Evolutionary conservation across 352 stramenopile genomes (phyloP).

Genomic region (Phytophthora megakarya): DNA sequence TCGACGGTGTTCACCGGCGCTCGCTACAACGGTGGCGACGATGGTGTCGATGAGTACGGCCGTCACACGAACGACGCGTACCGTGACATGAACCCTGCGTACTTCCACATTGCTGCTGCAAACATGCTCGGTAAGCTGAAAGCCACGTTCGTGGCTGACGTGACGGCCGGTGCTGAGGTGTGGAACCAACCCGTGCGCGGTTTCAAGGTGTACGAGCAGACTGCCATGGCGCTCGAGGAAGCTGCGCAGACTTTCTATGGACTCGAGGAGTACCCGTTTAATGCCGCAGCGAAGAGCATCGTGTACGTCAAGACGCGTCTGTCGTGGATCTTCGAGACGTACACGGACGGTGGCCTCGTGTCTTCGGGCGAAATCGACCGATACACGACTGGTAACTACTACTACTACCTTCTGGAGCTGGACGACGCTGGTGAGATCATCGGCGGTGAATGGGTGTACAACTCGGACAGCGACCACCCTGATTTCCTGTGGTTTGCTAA

Average conservation of each 20-base stretch:
- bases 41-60: conserved; percentile 47
- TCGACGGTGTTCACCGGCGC: conserved; percentile 47
- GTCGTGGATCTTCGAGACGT: conserved; percentile 49
- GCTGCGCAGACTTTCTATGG: conserved; percentile 43
- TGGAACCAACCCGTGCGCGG: conserved; percentile 67
- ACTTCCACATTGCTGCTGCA: conserved; percentile 53
- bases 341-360: conserved; percentile 44
- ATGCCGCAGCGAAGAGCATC: conserved; percentile 44
- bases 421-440: conserved; percentile 41
- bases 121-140: conserved; percentile 55
- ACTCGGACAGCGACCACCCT: conserved; percentile 38
- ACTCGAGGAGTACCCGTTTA: conserved; percentile 57
- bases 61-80: conserved; percentile 42
- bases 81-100: conserved; percentile 54
- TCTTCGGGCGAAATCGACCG: conserved; percentile 20
- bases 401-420: conserved; percentile 53
- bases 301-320: conserved; percentile 50
- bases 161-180: conserved; percentile 38
- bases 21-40: conserved; percentile 36
- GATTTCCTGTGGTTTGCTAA: conserved; percentile 51
- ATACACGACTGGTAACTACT: conserved; percentile 34
- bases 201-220: conserved; percentile 52
- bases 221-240: conserved; percentile 37
- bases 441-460: conserved; percentile 50
- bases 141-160: conserved; percentile 48